phyloP scores from a whole-genome alignment of 2,329 filamentous ascomycete genomes.

The Tolypocladium nubicola region DNA sequence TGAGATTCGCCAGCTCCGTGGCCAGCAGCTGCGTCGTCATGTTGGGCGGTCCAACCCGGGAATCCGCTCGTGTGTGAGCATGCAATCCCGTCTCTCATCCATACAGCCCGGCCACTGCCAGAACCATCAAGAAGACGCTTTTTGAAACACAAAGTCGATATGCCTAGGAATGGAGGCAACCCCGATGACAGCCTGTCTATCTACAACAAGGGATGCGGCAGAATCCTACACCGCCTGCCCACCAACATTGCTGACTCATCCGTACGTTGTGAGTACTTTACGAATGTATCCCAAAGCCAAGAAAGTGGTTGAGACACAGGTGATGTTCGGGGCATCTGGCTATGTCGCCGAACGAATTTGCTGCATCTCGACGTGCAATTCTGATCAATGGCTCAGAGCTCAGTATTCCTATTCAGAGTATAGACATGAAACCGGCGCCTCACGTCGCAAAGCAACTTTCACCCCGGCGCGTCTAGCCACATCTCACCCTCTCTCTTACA shows the following conservation, averaged over 20 bases:
- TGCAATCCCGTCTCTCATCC: conserved; percentile 10
- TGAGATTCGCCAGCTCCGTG: conserved; percentile 79
- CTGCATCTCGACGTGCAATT: not conserved
- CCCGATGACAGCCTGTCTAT: not conserved
- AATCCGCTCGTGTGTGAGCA: conserved; percentile 14
- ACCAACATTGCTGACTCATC: not conserved
- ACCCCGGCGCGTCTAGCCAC: not conserved
- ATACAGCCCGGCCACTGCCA: conserved; percentile 12
- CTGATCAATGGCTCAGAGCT: not conserved
- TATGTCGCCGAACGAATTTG: not conserved
- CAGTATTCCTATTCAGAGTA: too few species aligned
- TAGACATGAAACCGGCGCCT: not conserved
- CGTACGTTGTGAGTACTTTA: too few species aligned
- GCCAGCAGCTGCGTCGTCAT: conserved; percentile 90
- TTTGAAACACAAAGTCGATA: not conserved
- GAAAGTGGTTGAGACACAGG: too few species aligned
- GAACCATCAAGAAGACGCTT: not conserved
- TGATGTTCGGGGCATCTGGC: not conserved
- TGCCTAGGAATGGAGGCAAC: not conserved
- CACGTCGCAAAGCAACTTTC: not conserved
- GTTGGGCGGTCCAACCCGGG: conserved; percentile 22
- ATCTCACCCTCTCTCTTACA: not conserved
- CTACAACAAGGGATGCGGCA: conserved; percentile 1
- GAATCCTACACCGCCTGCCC: conserved; percentile 2
- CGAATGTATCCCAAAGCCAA: too few species aligned